Conservation (phyloP, 169 alveolate species). For the Eimeria maxima region DNA sequence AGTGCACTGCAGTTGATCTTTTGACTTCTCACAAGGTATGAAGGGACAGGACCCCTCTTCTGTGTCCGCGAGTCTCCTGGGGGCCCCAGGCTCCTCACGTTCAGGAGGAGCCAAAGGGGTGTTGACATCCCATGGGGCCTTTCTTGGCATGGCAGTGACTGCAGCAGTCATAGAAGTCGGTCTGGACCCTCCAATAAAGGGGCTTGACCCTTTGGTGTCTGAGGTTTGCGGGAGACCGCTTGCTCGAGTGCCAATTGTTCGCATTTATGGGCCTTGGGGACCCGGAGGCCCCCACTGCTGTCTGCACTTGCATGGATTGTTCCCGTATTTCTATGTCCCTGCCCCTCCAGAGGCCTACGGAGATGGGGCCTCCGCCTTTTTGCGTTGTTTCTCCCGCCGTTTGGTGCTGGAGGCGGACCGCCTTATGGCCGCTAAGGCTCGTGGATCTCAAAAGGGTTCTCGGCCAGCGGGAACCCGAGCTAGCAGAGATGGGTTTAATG, state of each 20-base stretch:
- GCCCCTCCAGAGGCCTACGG: conserved; percentile 80
- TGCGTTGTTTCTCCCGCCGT: conserved; percentile 58
- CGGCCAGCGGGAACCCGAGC: not conserved
- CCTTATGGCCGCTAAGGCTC: conserved; percentile 44
- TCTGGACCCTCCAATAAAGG: conserved; percentile 57
- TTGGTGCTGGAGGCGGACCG: conserved; percentile 52
- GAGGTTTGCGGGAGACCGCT: conserved; percentile 78
- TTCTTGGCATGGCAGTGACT: conserved; percentile 71
- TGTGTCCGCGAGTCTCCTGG: not conserved
- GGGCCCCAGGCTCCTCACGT: not conserved
- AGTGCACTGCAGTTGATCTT: not conserved
- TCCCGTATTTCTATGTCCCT: conserved; percentile 80
- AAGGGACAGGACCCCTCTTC: not conserved
- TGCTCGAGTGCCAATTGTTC: conserved; percentile 58
- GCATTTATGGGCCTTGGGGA: conserved; percentile 80
- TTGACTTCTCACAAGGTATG: not conserved
- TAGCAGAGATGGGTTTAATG: not conserved
- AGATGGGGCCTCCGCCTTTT: conserved; percentile 38
- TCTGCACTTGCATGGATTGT: conserved; percentile 67
- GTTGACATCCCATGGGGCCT: not conserved
- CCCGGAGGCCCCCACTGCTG: conserved; percentile 77
- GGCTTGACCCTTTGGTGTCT: conserved; percentile 70
- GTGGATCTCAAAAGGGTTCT: not conserved
- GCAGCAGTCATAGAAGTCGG: conserved; percentile 63
- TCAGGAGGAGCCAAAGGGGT: not conserved